These are phyloP conservation scores for Solanum arcanum DNA, from an alignment of 257 asterid genomes.

Conservation along the genomic window DNA sequence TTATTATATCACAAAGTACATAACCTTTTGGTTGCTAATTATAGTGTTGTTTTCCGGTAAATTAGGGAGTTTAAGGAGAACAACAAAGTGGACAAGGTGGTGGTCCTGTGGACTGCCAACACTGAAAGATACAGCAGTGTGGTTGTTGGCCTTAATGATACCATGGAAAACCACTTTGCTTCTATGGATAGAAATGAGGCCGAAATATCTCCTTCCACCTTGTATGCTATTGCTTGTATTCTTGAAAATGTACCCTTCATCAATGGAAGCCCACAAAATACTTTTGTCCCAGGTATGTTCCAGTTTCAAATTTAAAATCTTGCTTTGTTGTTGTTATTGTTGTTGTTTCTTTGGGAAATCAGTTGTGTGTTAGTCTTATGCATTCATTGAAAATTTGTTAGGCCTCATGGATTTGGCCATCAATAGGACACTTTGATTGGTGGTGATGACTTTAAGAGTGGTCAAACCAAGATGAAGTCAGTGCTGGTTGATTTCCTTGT, in stretches of 20 bases:
- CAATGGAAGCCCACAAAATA: conserved; percentile 98
- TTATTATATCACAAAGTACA: background rate
- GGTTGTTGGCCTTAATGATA: conserved; percentile 81
- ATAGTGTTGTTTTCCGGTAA: background rate
- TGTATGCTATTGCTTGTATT: conserved; percentile 66
- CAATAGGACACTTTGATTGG: conserved; percentile 70
- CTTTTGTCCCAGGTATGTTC: conserved; percentile 81
- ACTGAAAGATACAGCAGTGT: conserved; percentile 91
- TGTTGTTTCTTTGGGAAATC: background rate
- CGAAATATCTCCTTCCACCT: conserved; percentile 85
- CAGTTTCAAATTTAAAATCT: background rate
- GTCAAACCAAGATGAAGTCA: conserved; percentile 96
- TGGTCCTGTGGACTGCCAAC: conserved; percentile 95
- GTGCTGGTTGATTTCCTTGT: conserved; percentile 96
- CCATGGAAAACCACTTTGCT: conserved; percentile 61
- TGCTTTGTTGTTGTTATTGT: background rate
- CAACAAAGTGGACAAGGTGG: conserved; percentile 73
- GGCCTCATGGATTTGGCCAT: conserved; percentile 86
- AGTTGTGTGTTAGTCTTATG: background rate
- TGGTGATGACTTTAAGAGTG: conserved; percentile 98
- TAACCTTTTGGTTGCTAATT: background rate
- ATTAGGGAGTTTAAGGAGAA: conserved; percentile 84
- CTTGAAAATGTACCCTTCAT: conserved; percentile 78
- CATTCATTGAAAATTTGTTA: conserved; percentile 2
- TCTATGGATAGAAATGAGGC: conserved; percentile 68